These are phyloP conservation scores for Phytopythium litorale DNA, from an alignment of 352 stramenopile genomes.

Conservation along the genomic window DNA sequence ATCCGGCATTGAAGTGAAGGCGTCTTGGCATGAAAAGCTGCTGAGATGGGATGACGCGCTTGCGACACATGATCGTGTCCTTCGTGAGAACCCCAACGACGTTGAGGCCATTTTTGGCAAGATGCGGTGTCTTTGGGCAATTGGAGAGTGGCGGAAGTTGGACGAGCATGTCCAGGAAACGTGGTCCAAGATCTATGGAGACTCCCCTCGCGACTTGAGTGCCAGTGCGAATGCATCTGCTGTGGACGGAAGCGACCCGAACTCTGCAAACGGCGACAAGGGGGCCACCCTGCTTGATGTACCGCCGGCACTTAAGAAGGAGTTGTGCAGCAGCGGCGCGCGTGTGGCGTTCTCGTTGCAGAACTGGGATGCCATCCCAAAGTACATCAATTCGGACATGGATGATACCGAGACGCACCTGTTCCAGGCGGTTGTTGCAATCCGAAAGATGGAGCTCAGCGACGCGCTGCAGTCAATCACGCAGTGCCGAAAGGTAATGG, in stretches of 20 bases:
- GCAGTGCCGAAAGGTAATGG: slow-evolving; percentile 93
- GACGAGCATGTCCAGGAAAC: slow-evolving; percentile 91
- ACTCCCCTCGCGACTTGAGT: slow-evolving; percentile 12
- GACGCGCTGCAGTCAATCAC: slow-evolving; percentile 92
- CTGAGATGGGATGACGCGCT: slow-evolving; percentile 97
- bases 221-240: not conserved
- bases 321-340: slow-evolving; percentile 79
- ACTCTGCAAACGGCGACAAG: slow-evolving; percentile 26
- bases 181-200: slow-evolving; percentile 84
- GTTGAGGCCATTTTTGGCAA: slow-evolving; percentile 97
- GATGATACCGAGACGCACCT: slow-evolving; percentile 80
- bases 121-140: slow-evolving; percentile 98
- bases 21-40: slow-evolving; percentile 98
- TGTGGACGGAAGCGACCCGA: slow-evolving; percentile 22
- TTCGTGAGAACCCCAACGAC: slow-evolving; percentile 71
- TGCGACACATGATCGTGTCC: slow-evolving; percentile 89
- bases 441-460: slow-evolving; percentile 93
- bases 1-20: slow-evolving; percentile 85
- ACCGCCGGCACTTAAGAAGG: slow-evolving; percentile 77
- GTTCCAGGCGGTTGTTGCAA: slow-evolving; percentile 91
- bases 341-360: slow-evolving; percentile 80
- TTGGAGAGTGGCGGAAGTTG: slow-evolving; percentile 96
- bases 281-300: slow-evolving; percentile 67
- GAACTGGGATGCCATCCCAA: slow-evolving; percentile 83
- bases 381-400: slow-evolving; percentile 88